Evolutionary conservation across 441 rosid species (phyloP).

Genomic region (Pelargonium fulgidum): DNA sequence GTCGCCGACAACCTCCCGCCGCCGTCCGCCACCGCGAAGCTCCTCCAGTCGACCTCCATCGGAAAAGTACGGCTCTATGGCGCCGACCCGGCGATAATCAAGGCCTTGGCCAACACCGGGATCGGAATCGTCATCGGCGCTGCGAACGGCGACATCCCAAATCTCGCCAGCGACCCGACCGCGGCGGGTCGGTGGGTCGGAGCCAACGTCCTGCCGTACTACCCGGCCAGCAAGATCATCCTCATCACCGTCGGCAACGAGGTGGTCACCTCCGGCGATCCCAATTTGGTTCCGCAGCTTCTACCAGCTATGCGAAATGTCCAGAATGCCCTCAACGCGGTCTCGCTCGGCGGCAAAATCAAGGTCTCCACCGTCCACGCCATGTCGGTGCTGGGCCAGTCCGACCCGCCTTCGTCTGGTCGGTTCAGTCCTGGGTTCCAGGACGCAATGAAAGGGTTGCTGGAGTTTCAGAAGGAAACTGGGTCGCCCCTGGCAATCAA

Average conservation of each 20-base stretch:
- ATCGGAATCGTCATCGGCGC: constrained; percentile 75
- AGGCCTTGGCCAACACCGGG: constrained; percentile 68
- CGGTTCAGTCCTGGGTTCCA: constrained; percentile 39
- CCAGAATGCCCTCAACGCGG: constrained; percentile 54
- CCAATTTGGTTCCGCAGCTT: constrained; percentile 44
- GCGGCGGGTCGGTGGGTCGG: constrained; percentile 58
- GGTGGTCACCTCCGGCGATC: constrained; percentile 46
- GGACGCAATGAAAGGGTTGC: constrained; percentile 57
- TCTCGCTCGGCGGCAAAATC: constrained; percentile 52
- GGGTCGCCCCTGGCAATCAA: constrained; percentile 74
- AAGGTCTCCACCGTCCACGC: constrained; percentile 81
- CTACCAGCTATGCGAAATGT: constrained; percentile 73
- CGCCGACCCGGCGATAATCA: constrained; percentile 69
- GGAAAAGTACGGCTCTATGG: constrained; percentile 78
- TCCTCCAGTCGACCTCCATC: constrained; percentile 61
- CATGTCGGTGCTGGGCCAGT: constrained; percentile 57
- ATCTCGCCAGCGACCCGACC: constrained; percentile 47
- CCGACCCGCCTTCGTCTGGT: constrained; percentile 76
- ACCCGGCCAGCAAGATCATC: constrained; percentile 71
- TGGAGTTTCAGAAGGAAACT: constrained; percentile 54
- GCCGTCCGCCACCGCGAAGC: constrained; percentile 64
- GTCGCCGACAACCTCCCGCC: constrained; percentile 90
- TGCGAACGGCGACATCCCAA: constrained; percentile 69
- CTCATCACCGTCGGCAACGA: constrained; percentile 79
- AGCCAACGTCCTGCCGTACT: constrained; percentile 57